Evolutionary conservation across 768 basidiomycete genomes (phyloP).

Genomic region (Auricularia cornea): DNA sequence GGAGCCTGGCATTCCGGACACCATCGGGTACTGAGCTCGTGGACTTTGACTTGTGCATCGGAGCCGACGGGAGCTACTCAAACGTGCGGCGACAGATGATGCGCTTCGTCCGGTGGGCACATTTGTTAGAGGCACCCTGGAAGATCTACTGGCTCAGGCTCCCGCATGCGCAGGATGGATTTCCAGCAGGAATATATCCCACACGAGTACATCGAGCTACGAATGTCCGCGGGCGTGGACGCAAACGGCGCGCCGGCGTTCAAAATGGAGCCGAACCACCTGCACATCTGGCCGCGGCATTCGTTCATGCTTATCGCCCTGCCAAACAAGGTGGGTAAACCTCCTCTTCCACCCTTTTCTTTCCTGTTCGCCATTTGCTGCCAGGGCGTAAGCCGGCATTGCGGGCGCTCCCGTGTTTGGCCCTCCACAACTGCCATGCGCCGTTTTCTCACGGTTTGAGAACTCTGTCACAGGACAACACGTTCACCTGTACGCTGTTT

Average conservation of each 20-base stretch:
- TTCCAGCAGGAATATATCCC: conserved; percentile 92
- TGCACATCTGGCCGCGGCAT: conserved; percentile 99
- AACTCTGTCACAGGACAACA: conserved; percentile 61
- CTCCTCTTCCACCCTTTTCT: conserved; percentile 19
- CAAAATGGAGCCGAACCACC: conserved; percentile 86
- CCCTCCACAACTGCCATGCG: too few relatives aligned
- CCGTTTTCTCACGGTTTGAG: conserved; percentile 2
- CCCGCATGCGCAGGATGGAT: conserved; percentile 61
- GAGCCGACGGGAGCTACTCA: conserved; percentile 92
- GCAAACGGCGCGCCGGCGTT: conserved; percentile 56
- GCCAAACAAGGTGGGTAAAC: conserved; percentile 76
- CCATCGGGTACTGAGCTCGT: conserved; percentile 39
- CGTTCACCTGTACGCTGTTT: conserved; percentile 96
- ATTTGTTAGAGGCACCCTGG: not conserved
- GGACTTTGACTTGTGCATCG: conserved; percentile 74
- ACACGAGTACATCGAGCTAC: conserved; percentile 94
- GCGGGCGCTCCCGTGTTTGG: not conserved
- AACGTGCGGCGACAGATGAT: conserved; percentile 89
- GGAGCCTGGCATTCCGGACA: conserved; percentile 40
- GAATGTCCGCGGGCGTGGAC: conserved; percentile 76
- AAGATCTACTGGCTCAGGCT: not conserved
- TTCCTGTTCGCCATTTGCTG: conserved; percentile 10
- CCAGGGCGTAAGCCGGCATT: conserved; percentile 3
- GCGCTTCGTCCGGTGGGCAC: conserved; percentile 73
- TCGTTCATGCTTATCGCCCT: conserved; percentile 99